Base-by-base conservation (phyloP, 495 filamentous ascomycete genomes). In the Rhypophila decipiens region DNA sequence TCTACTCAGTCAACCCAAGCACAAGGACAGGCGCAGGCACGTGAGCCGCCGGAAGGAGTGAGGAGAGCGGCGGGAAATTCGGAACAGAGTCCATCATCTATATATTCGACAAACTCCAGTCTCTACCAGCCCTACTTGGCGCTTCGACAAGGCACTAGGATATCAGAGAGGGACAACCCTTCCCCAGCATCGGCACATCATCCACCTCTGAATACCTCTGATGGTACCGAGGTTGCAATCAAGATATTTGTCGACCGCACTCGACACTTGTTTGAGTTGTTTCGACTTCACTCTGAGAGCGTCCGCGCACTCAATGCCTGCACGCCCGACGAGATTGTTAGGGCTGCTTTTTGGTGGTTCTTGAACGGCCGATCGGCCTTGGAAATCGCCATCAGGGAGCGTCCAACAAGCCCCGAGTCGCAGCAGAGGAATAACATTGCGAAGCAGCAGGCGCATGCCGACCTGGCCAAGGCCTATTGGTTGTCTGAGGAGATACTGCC, bases 321-420 rank as follows among this genome's bases (percentile, higher is more conserved):
- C 10, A 73, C 73, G 7, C 71, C 78, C 2, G 66, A 77, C 17
- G 78, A 88, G 56, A 81, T 90, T 72, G 71, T 86, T 11, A 70
- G 83, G 49, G 83, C 79, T 37, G 80, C 79, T 15, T 61, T 85
- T 2, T 96, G 90, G 90, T 96, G 90, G 90, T 95, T 95, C 56
- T 57, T 94, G 48, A 80, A 75, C 29, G 90, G 87, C 43, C 80
- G 88, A 53, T 74, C 79, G 38, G 75, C 78, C 5, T 68, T 95
- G 39, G 89, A 96, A 66, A 67, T 66, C 9, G 74, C 81, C 46
- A 81, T 89, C 38, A 76, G 86, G 45, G 76, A 77, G 27, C 76
- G 76, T 7, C 76, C 82, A 8, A 57, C 72, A 1, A 72, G 64
- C 23, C 63, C 78, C 1, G 59, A 70, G 45, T 65, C 53, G 10